Percentiles rank a stretch among this genome's conserved stretches.
phyloP scores from a whole-genome alignment of 805 yeast species.

The Pichia phayaonensis region DNA sequence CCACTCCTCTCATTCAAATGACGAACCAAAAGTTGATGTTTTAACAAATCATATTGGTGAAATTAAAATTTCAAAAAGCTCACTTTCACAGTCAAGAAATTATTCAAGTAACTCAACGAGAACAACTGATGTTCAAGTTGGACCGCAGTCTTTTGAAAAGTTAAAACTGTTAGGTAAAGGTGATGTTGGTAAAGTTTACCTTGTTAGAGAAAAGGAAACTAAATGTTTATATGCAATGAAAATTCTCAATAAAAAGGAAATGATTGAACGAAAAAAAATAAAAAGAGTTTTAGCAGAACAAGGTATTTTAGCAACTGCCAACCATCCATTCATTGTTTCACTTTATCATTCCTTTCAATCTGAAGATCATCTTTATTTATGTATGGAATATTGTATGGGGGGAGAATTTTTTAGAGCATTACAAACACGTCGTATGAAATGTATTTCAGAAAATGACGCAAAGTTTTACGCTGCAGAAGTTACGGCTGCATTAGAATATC shows the following conservation, averaged over 20 bases:
- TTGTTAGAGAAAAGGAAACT: slow-evolving; percentile 75
- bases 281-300: slow-evolving; percentile 95
- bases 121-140: slow-evolving; percentile 70
- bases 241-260: slow-evolving; percentile 80
- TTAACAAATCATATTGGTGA: slow-evolving; percentile 32
- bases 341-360: slow-evolving; percentile 95
- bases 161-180: slow-evolving; percentile 90
- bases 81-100: slow-evolving; percentile 46
- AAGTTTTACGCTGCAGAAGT: slow-evolving; percentile 94
- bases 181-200: slow-evolving; percentile 93
- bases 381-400: slow-evolving; percentile 99
- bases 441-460: slow-evolving; percentile 84
- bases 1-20: background rate
- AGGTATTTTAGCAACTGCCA: slow-evolving; percentile 88
- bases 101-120: slow-evolving; percentile 72
- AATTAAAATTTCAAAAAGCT: slow-evolving; percentile 26
- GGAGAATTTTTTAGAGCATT: slow-evolving; percentile 96
- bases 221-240: slow-evolving; percentile 86
- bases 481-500: slow-evolving; percentile 90
- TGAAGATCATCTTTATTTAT: slow-evolving; percentile 79
- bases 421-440: slow-evolving; percentile 82
- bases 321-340: slow-evolving; percentile 96
- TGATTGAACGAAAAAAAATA: slow-evolving; percentile 91
- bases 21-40: slow-evolving; percentile 12
- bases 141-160: slow-evolving; percentile 82